These are phyloP conservation scores for Inga oerstediana DNA, from an alignment of 306 rosid species.

Conservation along the genomic window DNA sequence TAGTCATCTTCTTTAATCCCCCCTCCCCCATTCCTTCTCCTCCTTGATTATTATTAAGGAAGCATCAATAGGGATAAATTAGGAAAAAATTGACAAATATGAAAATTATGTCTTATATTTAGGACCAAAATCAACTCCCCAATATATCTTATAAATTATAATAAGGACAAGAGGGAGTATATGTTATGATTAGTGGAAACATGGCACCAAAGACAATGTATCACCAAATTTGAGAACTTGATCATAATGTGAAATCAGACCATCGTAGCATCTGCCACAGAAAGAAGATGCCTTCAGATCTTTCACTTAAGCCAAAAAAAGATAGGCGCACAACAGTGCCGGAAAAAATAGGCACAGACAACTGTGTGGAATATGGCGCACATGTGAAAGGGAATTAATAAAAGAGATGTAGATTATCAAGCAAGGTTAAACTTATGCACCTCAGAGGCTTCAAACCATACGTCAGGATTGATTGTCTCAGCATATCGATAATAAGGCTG, in stretches of 20 bases:
- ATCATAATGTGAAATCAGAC: conserved; percentile 9
- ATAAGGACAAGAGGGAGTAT: not conserved
- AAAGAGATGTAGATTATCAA: conserved; percentile 23
- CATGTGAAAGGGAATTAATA: not conserved
- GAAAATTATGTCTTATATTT: no score
- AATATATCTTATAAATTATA: no score
- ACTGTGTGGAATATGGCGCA: not conserved
- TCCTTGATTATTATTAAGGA: no score
- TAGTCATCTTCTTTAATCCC: no score
- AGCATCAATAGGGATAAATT: no score
- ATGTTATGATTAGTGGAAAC: not conserved
- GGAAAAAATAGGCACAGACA: conserved; percentile 9
- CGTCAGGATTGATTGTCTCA: conserved; percentile 81
- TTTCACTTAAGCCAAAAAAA: conserved; percentile 17
- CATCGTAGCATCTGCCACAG: conserved; percentile 12
- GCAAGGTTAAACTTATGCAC: conserved; percentile 33
- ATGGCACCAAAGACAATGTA: not conserved
- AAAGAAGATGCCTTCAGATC: conserved; percentile 17
- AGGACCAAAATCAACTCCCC: no score
- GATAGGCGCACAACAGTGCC: not conserved
- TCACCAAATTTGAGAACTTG: conserved; percentile 2
- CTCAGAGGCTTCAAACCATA: conserved; percentile 93
- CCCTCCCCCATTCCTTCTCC: no score
- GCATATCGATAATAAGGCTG: conserved; percentile 59
- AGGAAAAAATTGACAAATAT: no score